Conservation (phyloP, 345 rosid genomes). For the Cochlearia excelsa region DNA sequence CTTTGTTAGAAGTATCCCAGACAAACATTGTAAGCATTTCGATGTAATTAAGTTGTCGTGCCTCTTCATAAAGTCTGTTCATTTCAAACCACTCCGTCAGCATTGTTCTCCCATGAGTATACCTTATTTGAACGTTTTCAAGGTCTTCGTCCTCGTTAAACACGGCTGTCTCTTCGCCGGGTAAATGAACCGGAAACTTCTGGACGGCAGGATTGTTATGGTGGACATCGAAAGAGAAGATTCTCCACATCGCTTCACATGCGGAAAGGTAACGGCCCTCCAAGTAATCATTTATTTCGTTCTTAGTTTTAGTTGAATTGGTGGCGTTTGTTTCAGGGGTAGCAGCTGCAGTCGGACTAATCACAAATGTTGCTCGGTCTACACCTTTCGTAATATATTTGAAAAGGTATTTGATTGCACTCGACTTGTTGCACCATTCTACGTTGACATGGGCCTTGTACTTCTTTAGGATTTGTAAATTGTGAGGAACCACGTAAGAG, state of each 20-base stretch:
- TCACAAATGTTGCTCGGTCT: background rate
- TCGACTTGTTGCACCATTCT: background rate
- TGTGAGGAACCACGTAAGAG: background rate
- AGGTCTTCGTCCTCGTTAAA: background rate
- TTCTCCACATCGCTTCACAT: background rate
- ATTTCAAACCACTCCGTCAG: background rate
- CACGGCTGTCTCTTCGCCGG: background rate
- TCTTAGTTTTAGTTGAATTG: background rate
- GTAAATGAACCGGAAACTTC: background rate
- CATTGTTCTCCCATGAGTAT: background rate
- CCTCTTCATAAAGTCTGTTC: background rate
- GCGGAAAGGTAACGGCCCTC: background rate
- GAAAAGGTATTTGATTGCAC: background rate
- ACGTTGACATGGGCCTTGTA: background rate
- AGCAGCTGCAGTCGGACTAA: background rate
- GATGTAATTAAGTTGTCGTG: background rate
- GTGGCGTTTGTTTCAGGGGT: background rate
- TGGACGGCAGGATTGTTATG: background rate
- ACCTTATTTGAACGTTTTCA: background rate
- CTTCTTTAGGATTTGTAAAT: background rate
- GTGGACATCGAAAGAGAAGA: background rate
- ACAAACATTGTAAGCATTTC: background rate
- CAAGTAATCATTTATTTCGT: background rate
- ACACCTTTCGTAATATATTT: background rate
- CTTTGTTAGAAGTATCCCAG: background rate